Percentiles rank a stretch among this genome's conserved stretches.
These are phyloP conservation scores for Coemansia pectinata DNA, from an alignment of 192 early-diverging fungal species.

Conservation along the genomic window DNA sequence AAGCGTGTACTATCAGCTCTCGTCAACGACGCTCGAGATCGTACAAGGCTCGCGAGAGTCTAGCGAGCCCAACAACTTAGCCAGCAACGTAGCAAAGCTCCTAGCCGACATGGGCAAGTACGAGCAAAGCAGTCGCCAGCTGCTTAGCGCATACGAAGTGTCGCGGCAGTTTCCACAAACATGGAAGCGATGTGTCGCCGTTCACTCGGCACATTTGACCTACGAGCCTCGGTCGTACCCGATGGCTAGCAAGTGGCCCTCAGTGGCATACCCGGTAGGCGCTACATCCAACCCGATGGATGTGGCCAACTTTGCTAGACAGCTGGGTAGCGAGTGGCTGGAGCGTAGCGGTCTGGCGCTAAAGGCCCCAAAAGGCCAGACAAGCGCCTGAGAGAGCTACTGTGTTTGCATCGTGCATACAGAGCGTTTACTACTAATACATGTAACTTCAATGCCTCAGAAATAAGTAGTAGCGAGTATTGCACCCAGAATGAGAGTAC, in stretches of 20 bases:
- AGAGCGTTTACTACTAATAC: background rate
- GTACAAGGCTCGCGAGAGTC: background rate
- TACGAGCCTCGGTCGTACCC: constrained; percentile 45
- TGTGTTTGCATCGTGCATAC: background rate
- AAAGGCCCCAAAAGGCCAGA: constrained; percentile 12
- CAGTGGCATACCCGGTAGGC: constrained; percentile 42
- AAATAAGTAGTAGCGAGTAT: background rate
- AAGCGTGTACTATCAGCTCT: constrained; percentile 41
- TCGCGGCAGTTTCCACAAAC: constrained; percentile 37
- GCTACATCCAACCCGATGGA: constrained; percentile 50
- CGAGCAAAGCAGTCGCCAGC: constrained; percentile 17
- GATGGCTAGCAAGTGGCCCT: constrained; percentile 34
- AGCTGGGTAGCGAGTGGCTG: constrained; percentile 43
- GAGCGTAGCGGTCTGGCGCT: constrained; percentile 24
- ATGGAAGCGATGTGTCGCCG: constrained; percentile 38
- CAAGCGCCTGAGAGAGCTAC: background rate
- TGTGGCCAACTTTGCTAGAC: constrained; percentile 49
- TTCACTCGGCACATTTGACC: background rate
- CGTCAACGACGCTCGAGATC: constrained; percentile 16
- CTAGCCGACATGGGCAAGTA: constrained; percentile 25
- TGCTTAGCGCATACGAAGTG: constrained; percentile 23
- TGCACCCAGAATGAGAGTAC: background rate
- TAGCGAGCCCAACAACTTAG: constrained; percentile 7
- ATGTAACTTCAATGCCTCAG: background rate
- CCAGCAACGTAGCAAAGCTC: constrained; percentile 19